Conservation (phyloP, 2,329 filamentous ascomycete species). For the Pseudocercospora fuligena region DNA sequence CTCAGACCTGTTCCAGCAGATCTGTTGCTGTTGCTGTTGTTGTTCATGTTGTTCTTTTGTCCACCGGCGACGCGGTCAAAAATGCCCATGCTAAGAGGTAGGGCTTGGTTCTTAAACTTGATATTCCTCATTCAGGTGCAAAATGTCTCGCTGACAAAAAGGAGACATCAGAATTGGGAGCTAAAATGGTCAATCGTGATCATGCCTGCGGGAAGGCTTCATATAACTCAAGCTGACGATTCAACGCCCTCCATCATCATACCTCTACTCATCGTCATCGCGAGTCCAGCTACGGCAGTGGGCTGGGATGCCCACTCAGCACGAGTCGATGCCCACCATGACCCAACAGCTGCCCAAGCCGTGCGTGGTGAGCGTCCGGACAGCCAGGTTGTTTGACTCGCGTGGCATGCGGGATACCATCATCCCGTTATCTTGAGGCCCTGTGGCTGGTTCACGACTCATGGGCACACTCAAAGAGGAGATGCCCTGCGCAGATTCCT, state of each 20-base stretch:
- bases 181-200: slow-evolving; percentile 5
- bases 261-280: slow-evolving; percentile 19
- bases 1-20: slow-evolving; percentile 23
- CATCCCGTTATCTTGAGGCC: slow-evolving; percentile 15
- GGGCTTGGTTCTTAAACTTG: slow-evolving; percentile 27
- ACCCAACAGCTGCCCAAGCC: slow-evolving; percentile 21
- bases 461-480: slow-evolving; percentile 15
- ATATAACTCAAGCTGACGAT: slow-evolving; percentile 22
- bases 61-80: slow-evolving; percentile 16
- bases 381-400: slow-evolving; percentile 21
- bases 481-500: background rate
- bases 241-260: slow-evolving; percentile 18
- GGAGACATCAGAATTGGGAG: slow-evolving; percentile 7
- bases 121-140: slow-evolving; percentile 19
- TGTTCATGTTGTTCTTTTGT: slow-evolving; percentile 9
- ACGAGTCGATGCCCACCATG: slow-evolving; percentile 22
- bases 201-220: slow-evolving; percentile 10
- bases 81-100: slow-evolving; percentile 29
- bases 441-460: slow-evolving; percentile 15
- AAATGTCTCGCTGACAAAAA: background rate
- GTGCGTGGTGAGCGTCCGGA: slow-evolving; percentile 8
- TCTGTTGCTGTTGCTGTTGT: slow-evolving; percentile 18
- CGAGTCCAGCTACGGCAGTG: slow-evolving; percentile 1
- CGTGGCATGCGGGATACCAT: slow-evolving; percentile 18
- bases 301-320: slow-evolving; percentile 20